These are phyloP conservation scores for Deinandra increscens DNA, from an alignment of 129 eudicot species.

Conservation along the genomic window DNA sequence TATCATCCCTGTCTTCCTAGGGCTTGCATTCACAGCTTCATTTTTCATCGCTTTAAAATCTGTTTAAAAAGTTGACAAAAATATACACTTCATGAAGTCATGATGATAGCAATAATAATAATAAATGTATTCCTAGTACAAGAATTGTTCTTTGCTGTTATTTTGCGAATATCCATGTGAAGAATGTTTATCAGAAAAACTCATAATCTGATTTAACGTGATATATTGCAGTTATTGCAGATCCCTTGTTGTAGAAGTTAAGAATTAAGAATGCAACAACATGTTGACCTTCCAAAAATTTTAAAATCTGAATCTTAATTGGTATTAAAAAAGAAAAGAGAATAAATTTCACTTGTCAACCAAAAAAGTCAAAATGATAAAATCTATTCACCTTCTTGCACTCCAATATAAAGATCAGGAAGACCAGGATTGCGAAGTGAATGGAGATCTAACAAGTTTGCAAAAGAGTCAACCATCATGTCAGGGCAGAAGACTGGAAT, in stretches of 20 bases:
- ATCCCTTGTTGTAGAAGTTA: background rate
- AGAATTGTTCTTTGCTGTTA: background rate
- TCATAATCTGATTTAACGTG: too few species aligned
- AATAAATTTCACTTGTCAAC: background rate
- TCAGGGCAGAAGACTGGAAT: constrained; percentile 88
- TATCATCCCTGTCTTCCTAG: constrained; percentile 85
- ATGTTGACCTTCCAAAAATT: background rate
- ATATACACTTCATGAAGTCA: background rate
- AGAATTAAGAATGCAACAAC: background rate
- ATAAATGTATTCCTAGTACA: too few species aligned
- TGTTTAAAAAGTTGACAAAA: constrained; percentile 20
- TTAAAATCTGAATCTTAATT: background rate
- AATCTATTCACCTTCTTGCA: constrained; percentile 60
- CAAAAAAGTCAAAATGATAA: background rate
- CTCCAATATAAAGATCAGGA: constrained; percentile 41
- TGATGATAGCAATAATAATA: too few species aligned
- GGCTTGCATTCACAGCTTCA: constrained; percentile 83
- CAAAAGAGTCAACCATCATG: constrained; percentile 85
- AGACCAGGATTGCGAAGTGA: constrained; percentile 75
- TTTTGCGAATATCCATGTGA: background rate
- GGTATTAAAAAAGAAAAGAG: background rate
- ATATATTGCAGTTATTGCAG: too few species aligned
- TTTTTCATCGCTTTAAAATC: constrained; percentile 75
- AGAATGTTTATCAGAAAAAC: too few species aligned
- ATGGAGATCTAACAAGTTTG: constrained; percentile 90